Conservation (phyloP, 345 rosid genomes). For the Viola odorata region DNA sequence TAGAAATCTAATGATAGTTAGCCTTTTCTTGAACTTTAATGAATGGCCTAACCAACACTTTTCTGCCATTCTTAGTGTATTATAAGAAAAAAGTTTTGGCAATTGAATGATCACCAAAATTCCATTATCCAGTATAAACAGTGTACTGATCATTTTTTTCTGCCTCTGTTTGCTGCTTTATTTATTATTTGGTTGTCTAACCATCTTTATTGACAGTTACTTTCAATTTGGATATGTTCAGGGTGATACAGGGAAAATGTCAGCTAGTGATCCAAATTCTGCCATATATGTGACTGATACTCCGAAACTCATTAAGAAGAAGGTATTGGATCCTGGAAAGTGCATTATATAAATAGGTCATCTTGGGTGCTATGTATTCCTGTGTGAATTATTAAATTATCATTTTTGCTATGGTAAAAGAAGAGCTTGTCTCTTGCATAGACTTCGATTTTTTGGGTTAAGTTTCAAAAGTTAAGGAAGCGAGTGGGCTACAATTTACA, state of each 20-base stretch:
- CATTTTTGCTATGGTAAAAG: not conserved
- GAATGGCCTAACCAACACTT: too few species aligned
- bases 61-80: too few species aligned
- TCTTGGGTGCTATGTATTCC: not conserved
- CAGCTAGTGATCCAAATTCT: slow-evolving; percentile 94
- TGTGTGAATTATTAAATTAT: not conserved
- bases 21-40: too few species aligned
- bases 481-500: too few species aligned
- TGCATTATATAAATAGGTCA: not conserved
- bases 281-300: slow-evolving; percentile 92
- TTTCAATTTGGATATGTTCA: slow-evolving; percentile 26
- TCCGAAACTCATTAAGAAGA: slow-evolving; percentile 63
- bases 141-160: not conserved
- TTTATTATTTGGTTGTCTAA: not conserved
- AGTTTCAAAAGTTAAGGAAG: too few species aligned
- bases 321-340: slow-evolving; percentile 35
- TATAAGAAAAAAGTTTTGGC: too few species aligned
- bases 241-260: slow-evolving; percentile 98
- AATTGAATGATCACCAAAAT: too few species aligned
- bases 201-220: not conserved
- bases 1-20: too few species aligned
- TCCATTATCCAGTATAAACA: too few species aligned
- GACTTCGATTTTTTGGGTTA: not conserved
- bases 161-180: not conserved
- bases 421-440: not conserved